phyloP scores from a whole-genome alignment of 2,329 filamentous ascomycete species.

The Arthroderma uncinatum region DNA sequence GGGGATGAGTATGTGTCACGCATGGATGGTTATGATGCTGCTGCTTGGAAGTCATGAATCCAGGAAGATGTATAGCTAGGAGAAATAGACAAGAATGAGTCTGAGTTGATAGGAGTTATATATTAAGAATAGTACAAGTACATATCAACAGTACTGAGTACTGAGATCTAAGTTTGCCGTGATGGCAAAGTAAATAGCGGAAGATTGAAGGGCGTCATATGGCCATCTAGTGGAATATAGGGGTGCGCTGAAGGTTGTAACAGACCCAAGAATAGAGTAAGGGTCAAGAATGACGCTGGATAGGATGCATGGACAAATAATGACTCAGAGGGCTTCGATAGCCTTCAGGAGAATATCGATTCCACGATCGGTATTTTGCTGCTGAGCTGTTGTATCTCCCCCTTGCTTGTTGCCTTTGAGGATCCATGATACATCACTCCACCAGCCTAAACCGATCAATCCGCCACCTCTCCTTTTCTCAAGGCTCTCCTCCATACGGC shows the following conservation, averaged over 20 bases:
- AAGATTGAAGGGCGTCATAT: background rate
- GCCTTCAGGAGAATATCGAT: slow-evolving; percentile 48
- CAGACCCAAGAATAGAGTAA: background rate
- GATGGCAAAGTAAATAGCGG: background rate
- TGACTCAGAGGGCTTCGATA: slow-evolving; percentile 31
- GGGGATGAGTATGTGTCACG: slow-evolving; percentile 38
- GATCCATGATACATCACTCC: slow-evolving; percentile 76
- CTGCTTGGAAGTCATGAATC: slow-evolving; percentile 23
- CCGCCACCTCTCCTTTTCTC: slow-evolving; percentile 68
- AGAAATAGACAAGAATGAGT: background rate
- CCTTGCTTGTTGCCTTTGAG: slow-evolving; percentile 40
- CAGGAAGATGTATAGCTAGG: background rate
- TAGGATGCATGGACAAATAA: background rate
- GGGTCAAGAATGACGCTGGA: too few relatives aligned
- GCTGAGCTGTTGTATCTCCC: slow-evolving; percentile 12
- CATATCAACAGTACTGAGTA: background rate
- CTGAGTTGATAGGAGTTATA: background rate
- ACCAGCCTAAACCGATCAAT: slow-evolving; percentile 71
- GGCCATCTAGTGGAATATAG: background rate
- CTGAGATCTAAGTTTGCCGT: too few relatives aligned
- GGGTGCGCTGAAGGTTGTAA: background rate
- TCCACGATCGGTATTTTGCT: slow-evolving; percentile 37
- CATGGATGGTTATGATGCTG: slow-evolving; percentile 40
- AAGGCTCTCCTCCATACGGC: slow-evolving; percentile 73
- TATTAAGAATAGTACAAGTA: background rate